Base-by-base conservation (phyloP, 2,329 filamentous ascomycete species). In the Phialemonium atrogriseum region DNA sequence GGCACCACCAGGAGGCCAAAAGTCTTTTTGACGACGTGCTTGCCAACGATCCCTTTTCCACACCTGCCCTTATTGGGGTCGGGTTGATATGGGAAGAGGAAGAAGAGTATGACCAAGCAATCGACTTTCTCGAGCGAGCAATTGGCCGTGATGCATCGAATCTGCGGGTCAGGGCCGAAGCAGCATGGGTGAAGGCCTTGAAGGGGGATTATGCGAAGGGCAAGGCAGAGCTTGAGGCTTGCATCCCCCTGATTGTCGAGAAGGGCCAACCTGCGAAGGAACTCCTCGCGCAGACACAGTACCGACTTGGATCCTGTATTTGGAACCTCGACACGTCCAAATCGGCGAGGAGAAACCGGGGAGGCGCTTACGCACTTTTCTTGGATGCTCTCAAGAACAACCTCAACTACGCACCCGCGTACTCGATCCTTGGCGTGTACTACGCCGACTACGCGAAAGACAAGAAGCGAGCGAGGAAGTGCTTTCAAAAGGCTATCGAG, bases 401-500 rank as follows among this genome's bases (percentile, higher is more conserved):
- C 46, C 72, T 91, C 35, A 93, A 82, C 46, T 87, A 83, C 54
- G 88, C 91, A 1, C 84, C 91, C 0, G 80, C 88, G 3, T 98
- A 96, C 54, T 94, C 88, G 0, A 87, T 79, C 42, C 72, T 98
- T 5, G 91, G 91, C 11, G 66, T 89, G 7, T 98, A 83, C 60
- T 98, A 95, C 50, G 77, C 80, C 5, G 89, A 96, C 49, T 95
- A 95, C 50, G 82, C 76, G 34, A 86, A 80, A 43, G 91, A 96
- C 55, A 86, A 79, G 56, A 83, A 80, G 48, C 71, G 93, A 49
- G 86, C 89, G 7, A 73, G 84, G n/a, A 80, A 84, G 41, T 96
- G 89, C 52, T 96, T 96, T 48, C 85, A 95, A 47, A 95, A 96
- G 53, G 91, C 91, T 0, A 84, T 98, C 30, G 91, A 98, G 54